Evolutionary conservation across 164 flowering plant species (phyloP).

Genomic region (Berberis thunbergii): DNA sequence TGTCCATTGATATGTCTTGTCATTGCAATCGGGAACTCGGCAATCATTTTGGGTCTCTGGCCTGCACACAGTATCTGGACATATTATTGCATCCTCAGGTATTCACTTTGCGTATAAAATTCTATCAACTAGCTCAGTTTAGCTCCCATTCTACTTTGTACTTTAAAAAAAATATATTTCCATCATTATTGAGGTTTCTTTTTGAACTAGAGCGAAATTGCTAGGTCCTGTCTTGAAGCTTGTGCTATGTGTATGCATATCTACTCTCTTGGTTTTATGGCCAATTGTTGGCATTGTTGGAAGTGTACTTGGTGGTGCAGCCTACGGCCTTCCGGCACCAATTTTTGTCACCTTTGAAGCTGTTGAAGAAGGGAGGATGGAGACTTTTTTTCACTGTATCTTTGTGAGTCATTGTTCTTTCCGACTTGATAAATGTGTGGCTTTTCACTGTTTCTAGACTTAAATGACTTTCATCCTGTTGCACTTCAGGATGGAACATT

Average conservation of each 20-base stretch:
- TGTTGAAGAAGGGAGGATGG: slow-evolving; percentile 68
- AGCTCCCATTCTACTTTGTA: too few species aligned
- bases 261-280: slow-evolving; percentile 51
- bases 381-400: slow-evolving; percentile 55
- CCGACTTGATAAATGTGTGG: neutral
- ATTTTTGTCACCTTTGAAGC: slow-evolving; percentile 77
- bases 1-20: slow-evolving; percentile 71
- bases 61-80: slow-evolving; percentile 62
- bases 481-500: slow-evolving; percentile 69
- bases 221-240: slow-evolving; percentile 78
- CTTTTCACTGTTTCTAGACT: neutral
- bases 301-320: slow-evolving; percentile 58
- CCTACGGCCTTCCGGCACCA: slow-evolving; percentile 66
- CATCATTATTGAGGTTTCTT: neutral
- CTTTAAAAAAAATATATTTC: too few species aligned
- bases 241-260: slow-evolving; percentile 36
- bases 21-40: slow-evolving; percentile 57
- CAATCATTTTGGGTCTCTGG: slow-evolving; percentile 74
- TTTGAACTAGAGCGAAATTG: slow-evolving; percentile 47
- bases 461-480: neutral
- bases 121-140: neutral
- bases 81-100: slow-evolving; percentile 55
- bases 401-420: slow-evolving; percentile 30
- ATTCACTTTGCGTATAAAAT: neutral
- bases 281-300: slow-evolving; percentile 53